Base-by-base conservation (phyloP, 371 early-diverging fungal genomes). In the Haplosporangium sp. region DNA sequence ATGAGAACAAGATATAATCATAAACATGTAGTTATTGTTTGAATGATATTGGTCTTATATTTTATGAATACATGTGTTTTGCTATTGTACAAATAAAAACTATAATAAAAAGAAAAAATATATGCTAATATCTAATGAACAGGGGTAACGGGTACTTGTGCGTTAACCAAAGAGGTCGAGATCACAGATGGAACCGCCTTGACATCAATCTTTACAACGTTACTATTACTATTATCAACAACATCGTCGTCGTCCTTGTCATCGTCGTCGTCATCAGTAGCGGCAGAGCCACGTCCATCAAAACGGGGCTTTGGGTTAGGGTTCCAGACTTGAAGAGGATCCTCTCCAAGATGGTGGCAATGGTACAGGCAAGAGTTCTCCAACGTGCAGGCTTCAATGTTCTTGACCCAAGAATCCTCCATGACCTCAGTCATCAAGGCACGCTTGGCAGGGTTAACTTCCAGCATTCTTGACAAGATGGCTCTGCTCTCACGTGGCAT, bases 381-480 rank as follows among this genome's bases (percentile, higher is more conserved):
- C 20, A 82, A 63, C 2, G 76, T 72, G 42, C 92, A 92, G 8
- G 77, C 73, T 6, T 84, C 77, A 20, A 92, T 88, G 6, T 66
- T 66, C 66, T 84, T 79, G 53, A 90, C 85, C 91, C 91, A 91
- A 15, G 81, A 68, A 72, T 88, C 86, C 0, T 67, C 76, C 47
- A 87, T 58, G 5, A 90, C 85, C n/a, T 86, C 84, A 5, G 74
- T 55, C 37, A 91, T 76, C 44, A 83, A 74, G 10, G 82, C 83
- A 5, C 92, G 88, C 15, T 84, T 69, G 8, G 53, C 38, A 19
- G 91, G 90, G 65, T 88, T 86, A 3, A 84, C 85, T 8, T 84
- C 84, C 39, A 91, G 69, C 67, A 91, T 88, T 10, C 83, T 78
- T 1, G 59, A 61, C 37, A 87, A 77, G 48, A 86, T 77, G 13